These are phyloP conservation scores for Penicillium herquei DNA, from an alignment of 495 filamentous ascomycete species.

Conservation along the genomic window DNA sequence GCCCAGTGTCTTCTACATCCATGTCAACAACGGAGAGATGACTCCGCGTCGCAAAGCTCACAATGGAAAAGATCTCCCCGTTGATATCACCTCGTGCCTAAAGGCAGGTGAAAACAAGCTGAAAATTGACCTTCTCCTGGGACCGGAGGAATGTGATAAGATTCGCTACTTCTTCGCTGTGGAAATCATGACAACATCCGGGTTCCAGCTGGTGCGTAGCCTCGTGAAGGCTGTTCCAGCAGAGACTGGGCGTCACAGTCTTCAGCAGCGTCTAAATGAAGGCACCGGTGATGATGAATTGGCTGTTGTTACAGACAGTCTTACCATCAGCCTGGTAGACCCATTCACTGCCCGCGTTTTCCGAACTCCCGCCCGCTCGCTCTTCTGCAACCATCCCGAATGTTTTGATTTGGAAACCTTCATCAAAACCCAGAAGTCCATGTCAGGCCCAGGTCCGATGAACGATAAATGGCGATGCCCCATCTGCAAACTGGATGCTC, in stretches of 20 bases:
- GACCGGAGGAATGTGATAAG: constrained; percentile 30
- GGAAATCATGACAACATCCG: constrained; percentile 56
- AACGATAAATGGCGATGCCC: constrained; percentile 84
- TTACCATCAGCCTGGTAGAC: constrained; percentile 74
- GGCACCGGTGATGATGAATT: constrained; percentile 62
- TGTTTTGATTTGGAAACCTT: constrained; percentile 88
- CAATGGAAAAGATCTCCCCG: constrained; percentile 70
- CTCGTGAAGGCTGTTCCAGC: constrained; percentile 31
- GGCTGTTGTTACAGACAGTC: constrained; percentile 55
- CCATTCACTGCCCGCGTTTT: constrained; percentile 72
- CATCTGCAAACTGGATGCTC: constrained; percentile 69
- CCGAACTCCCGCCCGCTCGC: constrained; percentile 65
- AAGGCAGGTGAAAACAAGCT: constrained; percentile 57
- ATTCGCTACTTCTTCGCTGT: constrained; percentile 56
- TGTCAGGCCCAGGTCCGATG: constrained; percentile 50
- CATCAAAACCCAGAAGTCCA: constrained; percentile 58
- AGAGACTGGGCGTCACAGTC: constrained; percentile 31
- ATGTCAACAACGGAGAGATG: constrained; percentile 61
- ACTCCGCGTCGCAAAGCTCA: constrained; percentile 61
- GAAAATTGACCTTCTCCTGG: constrained; percentile 49
- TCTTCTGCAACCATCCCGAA: constrained; percentile 64
- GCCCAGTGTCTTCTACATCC: constrained; percentile 69
- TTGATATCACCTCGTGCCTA: constrained; percentile 64
- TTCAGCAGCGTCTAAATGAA: constrained; percentile 39
- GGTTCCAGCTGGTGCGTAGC: constrained; percentile 48